Conservation (phyloP, 192 early-diverging fungal species). For the Backusella morwellensis region DNA sequence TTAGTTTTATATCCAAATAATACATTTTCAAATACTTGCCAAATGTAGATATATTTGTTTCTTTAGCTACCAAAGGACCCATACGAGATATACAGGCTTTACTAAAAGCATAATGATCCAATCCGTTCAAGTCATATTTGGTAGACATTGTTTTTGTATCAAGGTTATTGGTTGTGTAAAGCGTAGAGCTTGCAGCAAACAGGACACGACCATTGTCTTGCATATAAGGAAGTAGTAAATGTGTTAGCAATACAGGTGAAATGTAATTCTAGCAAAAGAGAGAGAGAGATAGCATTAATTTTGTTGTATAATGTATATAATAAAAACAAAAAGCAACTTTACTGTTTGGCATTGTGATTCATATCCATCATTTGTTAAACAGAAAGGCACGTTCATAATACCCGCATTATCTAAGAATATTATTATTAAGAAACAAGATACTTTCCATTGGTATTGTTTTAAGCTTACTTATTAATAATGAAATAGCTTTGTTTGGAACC, state of each 20-base stretch:
- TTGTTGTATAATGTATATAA: background rate
- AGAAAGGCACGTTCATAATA: conserved; percentile 13
- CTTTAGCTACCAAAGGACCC: background rate
- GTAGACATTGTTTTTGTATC: background rate
- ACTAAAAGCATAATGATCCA: conserved; percentile 12
- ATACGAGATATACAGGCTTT: conserved; percentile 9
- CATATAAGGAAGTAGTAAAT: conserved; percentile 1
- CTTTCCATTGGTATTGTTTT: background rate
- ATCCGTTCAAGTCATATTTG: conserved; percentile 2
- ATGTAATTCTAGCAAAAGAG: conserved; percentile 3
- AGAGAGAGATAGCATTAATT: background rate
- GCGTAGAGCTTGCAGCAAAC: conserved; percentile 18
- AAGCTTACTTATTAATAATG: background rate
- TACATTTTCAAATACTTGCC: background rate
- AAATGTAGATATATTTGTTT: background rate
- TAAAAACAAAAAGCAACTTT: background rate
- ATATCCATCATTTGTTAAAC: background rate
- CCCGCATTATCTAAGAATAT: conserved; percentile 19
- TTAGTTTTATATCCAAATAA: background rate
- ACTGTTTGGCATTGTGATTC: conserved; percentile 21
- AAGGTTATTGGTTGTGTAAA: conserved; percentile 4
- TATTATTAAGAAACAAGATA: background rate
- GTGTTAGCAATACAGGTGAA: conserved; percentile 4
- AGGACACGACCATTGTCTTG: background rate
- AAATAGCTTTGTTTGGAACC: background rate